These are phyloP conservation scores for Pseudogymnoascus sp. DNA, from an alignment of 2,329 filamentous ascomycete species.

Conservation along the genomic window DNA sequence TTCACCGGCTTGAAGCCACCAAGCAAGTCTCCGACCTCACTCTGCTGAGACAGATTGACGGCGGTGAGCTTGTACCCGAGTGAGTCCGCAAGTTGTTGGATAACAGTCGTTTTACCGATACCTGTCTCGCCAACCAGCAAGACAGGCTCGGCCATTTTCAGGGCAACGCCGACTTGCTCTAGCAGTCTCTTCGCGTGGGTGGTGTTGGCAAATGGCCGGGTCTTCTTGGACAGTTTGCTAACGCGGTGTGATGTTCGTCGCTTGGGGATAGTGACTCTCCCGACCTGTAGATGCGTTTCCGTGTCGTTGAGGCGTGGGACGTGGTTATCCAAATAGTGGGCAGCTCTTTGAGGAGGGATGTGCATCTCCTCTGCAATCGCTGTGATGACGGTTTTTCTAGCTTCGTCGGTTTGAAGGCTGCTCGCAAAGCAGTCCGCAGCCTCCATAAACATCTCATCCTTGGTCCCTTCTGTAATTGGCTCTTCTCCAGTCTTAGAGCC, in stretches of 20 bases:
- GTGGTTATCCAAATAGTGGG: constrained; percentile 69
- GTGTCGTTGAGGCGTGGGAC: constrained; percentile 63
- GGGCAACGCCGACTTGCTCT: constrained; percentile 79
- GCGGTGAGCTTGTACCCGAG: constrained; percentile 83
- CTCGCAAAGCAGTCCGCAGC: constrained; percentile 88
- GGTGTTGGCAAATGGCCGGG: constrained; percentile 78
- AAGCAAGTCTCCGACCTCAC: constrained; percentile 89
- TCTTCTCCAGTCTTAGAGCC: constrained; percentile 63
- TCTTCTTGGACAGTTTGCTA: constrained; percentile 45
- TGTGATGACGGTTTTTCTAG: constrained; percentile 54
- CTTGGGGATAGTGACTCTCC: constrained; percentile 55
- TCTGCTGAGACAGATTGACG: constrained; percentile 96
- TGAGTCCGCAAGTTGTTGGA: constrained; percentile 82
- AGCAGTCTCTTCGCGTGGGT: constrained; percentile 76
- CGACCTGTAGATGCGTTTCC: constrained; percentile 54
- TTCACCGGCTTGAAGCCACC: constrained; percentile 97
- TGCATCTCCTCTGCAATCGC: constrained; percentile 82
- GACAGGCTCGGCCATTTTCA: constrained; percentile 80
- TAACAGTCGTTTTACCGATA: constrained; percentile 94
- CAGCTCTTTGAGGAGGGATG: constrained; percentile 72
- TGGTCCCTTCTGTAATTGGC: constrained; percentile 62
- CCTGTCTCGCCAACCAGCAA: constrained; percentile 97
- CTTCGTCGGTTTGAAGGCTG: constrained; percentile 61
- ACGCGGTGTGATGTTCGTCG: constrained; percentile 46
- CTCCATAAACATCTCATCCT: constrained; percentile 87